A percentile compares a stretch with the other conserved stretches of the same genome.
These are phyloP conservation scores for Juglanconis oblonga DNA, from an alignment of 2,329 filamentous ascomycete genomes.

Conservation along the genomic window DNA sequence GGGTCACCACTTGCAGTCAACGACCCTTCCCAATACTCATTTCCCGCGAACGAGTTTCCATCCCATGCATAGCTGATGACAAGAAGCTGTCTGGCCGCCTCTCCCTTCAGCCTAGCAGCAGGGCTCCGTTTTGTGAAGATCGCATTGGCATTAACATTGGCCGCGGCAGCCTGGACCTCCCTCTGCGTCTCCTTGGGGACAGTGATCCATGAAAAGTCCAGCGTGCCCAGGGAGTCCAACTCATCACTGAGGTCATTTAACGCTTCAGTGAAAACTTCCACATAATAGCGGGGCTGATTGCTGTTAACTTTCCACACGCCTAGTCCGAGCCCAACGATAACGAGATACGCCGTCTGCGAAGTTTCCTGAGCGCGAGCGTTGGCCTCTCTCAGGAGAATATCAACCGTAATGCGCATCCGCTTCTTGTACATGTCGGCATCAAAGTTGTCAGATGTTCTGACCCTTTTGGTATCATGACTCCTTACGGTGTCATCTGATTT, in stretches of 20 bases:
- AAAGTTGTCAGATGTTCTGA: constrained; percentile 17
- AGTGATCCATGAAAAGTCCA: constrained; percentile 3
- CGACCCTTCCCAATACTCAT: constrained; percentile 29
- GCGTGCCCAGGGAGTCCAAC: neutral
- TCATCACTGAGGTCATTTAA: neutral
- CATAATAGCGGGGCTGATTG: constrained; percentile 16
- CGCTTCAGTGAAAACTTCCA: neutral
- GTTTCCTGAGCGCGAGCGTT: constrained; percentile 22
- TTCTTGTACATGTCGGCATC: constrained; percentile 24
- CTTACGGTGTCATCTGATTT: neutral
- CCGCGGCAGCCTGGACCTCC: neutral
- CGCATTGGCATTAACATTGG: neutral
- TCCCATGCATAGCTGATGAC: constrained; percentile 33
- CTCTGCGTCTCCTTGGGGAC: neutral
- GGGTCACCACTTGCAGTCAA: constrained; percentile 28
- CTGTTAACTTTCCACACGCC: constrained; percentile 24
- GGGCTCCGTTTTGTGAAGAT: constrained; percentile 1
- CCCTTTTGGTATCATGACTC: neutral
- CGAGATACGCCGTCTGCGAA: constrained; percentile 26
- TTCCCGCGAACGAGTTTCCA: constrained; percentile 30
- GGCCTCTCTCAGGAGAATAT: constrained; percentile 30
- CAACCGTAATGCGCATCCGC: constrained; percentile 25
- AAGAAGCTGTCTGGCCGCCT: constrained; percentile 23
- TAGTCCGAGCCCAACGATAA: constrained; percentile 31
- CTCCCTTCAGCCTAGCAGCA: constrained; percentile 20